A percentile compares a stretch with the other conserved stretches of the same genome.
Conservation (phyloP, 129 eudicot genomes). For the Tanacetum coccineum region DNA sequence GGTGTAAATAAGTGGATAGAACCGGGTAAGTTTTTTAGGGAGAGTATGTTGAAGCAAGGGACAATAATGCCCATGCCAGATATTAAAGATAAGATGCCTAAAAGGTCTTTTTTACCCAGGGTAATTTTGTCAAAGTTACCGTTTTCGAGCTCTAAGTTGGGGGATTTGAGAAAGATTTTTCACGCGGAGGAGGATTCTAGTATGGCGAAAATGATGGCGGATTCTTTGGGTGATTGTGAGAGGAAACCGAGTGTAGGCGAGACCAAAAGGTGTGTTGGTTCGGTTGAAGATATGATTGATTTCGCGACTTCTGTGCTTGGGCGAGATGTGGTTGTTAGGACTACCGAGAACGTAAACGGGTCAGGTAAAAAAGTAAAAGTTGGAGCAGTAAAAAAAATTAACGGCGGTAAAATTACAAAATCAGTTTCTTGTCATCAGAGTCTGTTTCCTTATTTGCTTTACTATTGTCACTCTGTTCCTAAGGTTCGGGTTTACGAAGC, state of each 20-base stretch:
- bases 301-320: conserved; percentile 79
- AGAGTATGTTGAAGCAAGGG: conserved; percentile 50
- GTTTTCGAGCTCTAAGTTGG: conserved; percentile 53
- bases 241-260: conserved; percentile 83
- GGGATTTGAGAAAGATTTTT: conserved; percentile 43
- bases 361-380: conserved; percentile 57
- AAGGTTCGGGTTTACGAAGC: conserved; percentile 94
- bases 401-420: conserved; percentile 73
- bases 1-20: conserved; percentile 71
- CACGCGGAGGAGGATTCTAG: conserved; percentile 63
- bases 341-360: conserved; percentile 55
- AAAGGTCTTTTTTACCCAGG: conserved; percentile 90
- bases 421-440: conserved; percentile 96
- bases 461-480: conserved; percentile 94
- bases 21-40: conserved; percentile 78
- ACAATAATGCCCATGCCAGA: conserved; percentile 74
- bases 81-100: conserved; percentile 65
- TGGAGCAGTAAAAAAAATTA: conserved; percentile 60
- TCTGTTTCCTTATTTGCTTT: conserved; percentile 70
- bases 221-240: conserved; percentile 62
- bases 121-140: conserved; percentile 57
- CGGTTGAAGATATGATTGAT: conserved; percentile 92
- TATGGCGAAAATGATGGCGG: conserved; percentile 43
- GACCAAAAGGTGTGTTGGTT: conserved; percentile 82
- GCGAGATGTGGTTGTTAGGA: conserved; percentile 58